Evolutionary conservation across 768 basidiomycete genomes (phyloP).

Genomic region (Astraeus odoratus): DNA sequence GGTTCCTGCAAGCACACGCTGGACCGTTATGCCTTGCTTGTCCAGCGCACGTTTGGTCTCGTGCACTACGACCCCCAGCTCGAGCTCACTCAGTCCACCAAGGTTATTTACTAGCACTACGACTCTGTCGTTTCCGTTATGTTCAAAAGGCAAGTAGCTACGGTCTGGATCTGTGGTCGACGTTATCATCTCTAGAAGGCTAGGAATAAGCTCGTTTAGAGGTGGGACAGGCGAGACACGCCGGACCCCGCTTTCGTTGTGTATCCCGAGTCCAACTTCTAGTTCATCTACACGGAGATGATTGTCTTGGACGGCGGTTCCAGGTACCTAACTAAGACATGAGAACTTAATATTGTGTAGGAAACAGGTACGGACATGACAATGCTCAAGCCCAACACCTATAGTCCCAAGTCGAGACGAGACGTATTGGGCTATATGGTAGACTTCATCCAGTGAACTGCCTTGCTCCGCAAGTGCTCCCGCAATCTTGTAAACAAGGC

Average conservation of each 20-base stretch:
- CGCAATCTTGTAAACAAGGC: slow-evolving; percentile 85
- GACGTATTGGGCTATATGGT: slow-evolving; percentile 56
- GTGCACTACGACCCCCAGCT: slow-evolving; percentile 61
- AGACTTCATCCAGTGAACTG: slow-evolving; percentile 61
- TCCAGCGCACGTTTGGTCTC: slow-evolving; percentile 54
- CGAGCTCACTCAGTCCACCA: slow-evolving; percentile 79
- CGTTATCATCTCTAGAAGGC: slow-evolving; percentile 62
- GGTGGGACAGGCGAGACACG: slow-evolving; percentile 67
- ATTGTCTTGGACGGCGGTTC: slow-evolving; percentile 54
- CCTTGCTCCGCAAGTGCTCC: slow-evolving; percentile 73
- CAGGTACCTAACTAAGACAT: slow-evolving; percentile 53
- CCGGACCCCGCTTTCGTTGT: slow-evolving; percentile 78
- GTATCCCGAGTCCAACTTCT: slow-evolving; percentile 88
- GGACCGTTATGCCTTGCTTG: slow-evolving; percentile 46
- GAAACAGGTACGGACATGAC: slow-evolving; percentile 47
- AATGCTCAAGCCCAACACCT: slow-evolving; percentile 84
- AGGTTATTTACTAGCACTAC: slow-evolving; percentile 85
- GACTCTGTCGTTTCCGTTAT: slow-evolving; percentile 57
- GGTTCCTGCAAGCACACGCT: slow-evolving; percentile 67
- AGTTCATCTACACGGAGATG: slow-evolving; percentile 58
- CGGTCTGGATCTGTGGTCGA: slow-evolving; percentile 72
- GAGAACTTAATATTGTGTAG: not conserved
- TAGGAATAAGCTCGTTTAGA: slow-evolving; percentile 59
- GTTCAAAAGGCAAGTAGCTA: slow-evolving; percentile 65
- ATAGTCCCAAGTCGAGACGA: slow-evolving; percentile 70